A percentile compares a stretch with the other conserved stretches of the same genome.
phyloP scores from a whole-genome alignment of 225 moss, liverwort and hornwort species.

The Polytrichum formosum region DNA sequence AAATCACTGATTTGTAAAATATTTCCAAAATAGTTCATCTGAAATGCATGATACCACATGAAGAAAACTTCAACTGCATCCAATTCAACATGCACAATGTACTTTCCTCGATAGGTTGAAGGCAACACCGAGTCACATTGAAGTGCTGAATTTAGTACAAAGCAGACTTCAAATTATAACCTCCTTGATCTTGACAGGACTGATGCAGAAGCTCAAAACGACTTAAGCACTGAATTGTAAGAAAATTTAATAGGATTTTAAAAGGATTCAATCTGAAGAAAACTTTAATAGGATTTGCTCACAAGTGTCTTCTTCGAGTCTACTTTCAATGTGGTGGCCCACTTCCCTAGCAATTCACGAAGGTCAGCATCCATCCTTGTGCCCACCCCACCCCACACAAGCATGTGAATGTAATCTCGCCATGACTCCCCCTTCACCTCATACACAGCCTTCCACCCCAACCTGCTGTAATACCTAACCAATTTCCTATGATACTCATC shows the following conservation, averaged over 20 bases:
- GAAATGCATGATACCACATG: no score
- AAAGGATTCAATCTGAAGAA: no score
- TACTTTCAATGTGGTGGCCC: conserved; percentile 62
- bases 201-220: no score
- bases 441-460: conserved; percentile 72
- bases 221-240: no score
- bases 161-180: no score
- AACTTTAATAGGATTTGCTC: no score
- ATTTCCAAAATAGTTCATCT: no score
- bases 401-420: conserved; percentile 57
- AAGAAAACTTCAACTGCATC: conserved; percentile 41
- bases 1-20: no score
- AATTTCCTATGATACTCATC: conserved; percentile 66
- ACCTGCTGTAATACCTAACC: conserved; percentile 70
- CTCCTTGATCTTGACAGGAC: no score
- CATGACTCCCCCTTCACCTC: conserved; percentile 61
- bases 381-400: conserved; percentile 95
- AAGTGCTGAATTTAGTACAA: no score
- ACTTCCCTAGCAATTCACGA: conserved; percentile 66
- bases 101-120: conserved; percentile 67
- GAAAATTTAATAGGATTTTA: no score
- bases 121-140: conserved; percentile 8
- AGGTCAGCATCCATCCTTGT: conserved; percentile 89
- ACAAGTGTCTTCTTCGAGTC: conserved; percentile 10
- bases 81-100: conserved; percentile 68